Conservation (phyloP, 163 green algal species). For the Trebouxia gelatinosa region DNA sequence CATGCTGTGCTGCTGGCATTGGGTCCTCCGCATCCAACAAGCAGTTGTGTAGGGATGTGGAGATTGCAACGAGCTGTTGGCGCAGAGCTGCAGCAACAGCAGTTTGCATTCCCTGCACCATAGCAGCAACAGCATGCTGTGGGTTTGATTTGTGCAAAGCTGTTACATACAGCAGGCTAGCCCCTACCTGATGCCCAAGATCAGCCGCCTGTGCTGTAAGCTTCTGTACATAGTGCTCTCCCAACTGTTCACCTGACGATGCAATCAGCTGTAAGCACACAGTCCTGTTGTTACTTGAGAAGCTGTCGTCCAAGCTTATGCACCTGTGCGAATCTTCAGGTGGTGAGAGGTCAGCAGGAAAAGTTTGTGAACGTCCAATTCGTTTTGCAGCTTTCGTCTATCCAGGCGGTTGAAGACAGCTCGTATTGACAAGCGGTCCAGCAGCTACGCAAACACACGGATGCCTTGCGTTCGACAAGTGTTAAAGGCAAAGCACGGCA, state of each 20-base stretch:
- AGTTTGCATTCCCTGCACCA: constrained; percentile 12
- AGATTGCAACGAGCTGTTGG: not conserved
- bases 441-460: constrained; percentile 36
- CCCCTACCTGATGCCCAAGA: constrained; percentile 4
- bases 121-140: too few relatives aligned
- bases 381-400: constrained; percentile 48
- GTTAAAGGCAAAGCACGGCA: too few relatives aligned
- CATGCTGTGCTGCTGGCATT: constrained; percentile 7
- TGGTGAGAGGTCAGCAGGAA: constrained; percentile 41
- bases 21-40: not conserved
- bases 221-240: not conserved
- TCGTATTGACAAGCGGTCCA: constrained; percentile 29
- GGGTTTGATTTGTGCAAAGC: too few relatives aligned
- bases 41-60: not conserved
- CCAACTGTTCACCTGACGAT: not conserved
- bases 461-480: too few relatives aligned
- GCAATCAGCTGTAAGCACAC: not conserved
- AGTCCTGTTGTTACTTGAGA: not conserved
- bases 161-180: too few relatives aligned
- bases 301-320: too few relatives aligned
- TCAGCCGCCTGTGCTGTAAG: not conserved
- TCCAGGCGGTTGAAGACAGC: constrained; percentile 43
- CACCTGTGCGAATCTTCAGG: not conserved
- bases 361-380: constrained; percentile 50
- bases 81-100: not conserved